Evolutionary conservation across 1,139 yeast species (phyloP).

Genomic region (Eremothecium gossypii): DNA sequence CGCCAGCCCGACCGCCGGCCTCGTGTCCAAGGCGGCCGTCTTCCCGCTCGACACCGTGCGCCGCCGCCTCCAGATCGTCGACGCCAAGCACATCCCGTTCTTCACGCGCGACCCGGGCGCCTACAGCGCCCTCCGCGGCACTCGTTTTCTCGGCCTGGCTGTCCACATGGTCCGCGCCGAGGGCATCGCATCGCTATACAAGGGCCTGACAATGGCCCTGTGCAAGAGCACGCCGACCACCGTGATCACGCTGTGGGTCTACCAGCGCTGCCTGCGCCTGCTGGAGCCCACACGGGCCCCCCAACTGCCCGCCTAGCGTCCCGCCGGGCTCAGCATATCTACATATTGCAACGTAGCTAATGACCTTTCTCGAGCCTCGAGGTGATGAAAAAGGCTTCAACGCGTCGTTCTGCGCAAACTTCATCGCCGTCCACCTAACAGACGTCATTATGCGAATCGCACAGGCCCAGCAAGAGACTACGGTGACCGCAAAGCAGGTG

Average conservation of each 20-base stretch:
- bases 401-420: too few relatives aligned
- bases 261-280: constrained; percentile 36
- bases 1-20: constrained; percentile 74
- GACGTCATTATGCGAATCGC: too few relatives aligned
- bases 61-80: constrained; percentile 64
- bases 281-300: not conserved
- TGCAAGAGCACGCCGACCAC: constrained; percentile 77
- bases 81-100: constrained; percentile 27
- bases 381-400: too few relatives aligned
- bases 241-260: constrained; percentile 65
- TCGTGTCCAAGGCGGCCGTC: constrained; percentile 57
- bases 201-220: constrained; percentile 61
- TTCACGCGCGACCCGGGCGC: constrained; percentile 20
- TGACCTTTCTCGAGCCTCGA: not conserved
- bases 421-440: too few relatives aligned
- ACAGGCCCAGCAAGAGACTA: not conserved
- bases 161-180: constrained; percentile 40
- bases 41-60: constrained; percentile 84
- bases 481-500: constrained; percentile 39
- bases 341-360: not conserved
- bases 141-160: constrained; percentile 27
- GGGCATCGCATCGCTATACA: constrained; percentile 61
- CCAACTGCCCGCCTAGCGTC: not conserved
- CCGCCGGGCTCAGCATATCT: not conserved
- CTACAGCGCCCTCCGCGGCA: constrained; percentile 14